Conservation (phyloP, 306 rosid species). For the Lithocarpus polystachyus region DNA sequence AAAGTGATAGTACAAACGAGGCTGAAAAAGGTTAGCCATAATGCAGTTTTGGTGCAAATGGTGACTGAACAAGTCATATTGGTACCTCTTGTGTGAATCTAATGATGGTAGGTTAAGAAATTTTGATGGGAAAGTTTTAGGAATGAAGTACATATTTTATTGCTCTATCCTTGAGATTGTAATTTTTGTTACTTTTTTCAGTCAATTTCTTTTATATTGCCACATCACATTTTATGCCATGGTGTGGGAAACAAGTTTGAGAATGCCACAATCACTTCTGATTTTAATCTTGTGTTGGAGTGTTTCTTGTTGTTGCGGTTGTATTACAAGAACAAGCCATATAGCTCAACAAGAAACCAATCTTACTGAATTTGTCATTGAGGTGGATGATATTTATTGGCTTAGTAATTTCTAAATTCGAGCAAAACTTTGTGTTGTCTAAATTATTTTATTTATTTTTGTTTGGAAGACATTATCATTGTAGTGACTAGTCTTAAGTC, state of each 20-base stretch:
- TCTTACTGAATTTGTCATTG: not conserved
- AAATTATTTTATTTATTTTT: too few species aligned
- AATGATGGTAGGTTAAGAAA: not conserved
- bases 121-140: not conserved
- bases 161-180: slow-evolving; percentile 19
- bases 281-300: not conserved
- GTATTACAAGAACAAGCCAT: not conserved
- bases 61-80: not conserved
- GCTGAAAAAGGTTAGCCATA: not conserved
- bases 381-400: slow-evolving; percentile 10
- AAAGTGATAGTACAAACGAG: not conserved
- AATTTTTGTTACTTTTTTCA: not conserved
- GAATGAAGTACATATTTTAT: not conserved
- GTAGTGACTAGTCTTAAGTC: too few species aligned
- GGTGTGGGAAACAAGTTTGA: slow-evolving; percentile 1
- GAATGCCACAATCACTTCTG: not conserved
- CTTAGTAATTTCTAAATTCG: not conserved
- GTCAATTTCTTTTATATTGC: not conserved
- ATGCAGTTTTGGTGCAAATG: not conserved
- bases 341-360: not conserved
- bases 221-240: slow-evolving; percentile 1
- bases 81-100: slow-evolving; percentile 9
- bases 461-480: too few species aligned
- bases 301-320: not conserved
- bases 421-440: not conserved